These are phyloP conservation scores for Moringa oleifera DNA, from an alignment of 345 rosid species.

Conservation along the genomic window DNA sequence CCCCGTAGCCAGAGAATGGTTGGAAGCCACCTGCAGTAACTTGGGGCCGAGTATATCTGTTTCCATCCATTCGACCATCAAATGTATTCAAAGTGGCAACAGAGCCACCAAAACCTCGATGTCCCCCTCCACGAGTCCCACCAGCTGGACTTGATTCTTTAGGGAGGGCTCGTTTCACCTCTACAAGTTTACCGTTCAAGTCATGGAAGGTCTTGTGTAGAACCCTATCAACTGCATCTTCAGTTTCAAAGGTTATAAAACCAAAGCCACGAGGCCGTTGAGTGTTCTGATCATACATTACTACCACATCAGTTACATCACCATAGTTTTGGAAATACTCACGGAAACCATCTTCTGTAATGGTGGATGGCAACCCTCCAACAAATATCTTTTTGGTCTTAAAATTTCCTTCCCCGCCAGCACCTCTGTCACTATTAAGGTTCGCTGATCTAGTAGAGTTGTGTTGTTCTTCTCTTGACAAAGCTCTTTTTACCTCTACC, in stretches of 20 bases:
- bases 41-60: conserved; percentile 68
- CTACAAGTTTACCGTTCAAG: conserved; percentile 85
- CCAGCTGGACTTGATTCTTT: conserved; percentile 94
- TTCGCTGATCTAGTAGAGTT: conserved; percentile 53
- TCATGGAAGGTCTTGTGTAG: conserved; percentile 84
- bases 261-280: conserved; percentile 96
- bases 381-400: conserved; percentile 92
- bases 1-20: conserved; percentile 63
- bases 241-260: conserved; percentile 80
- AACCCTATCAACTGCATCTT: conserved; percentile 86
- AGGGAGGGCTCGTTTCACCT: conserved; percentile 91
- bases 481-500: conserved; percentile 93
- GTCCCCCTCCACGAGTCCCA: conserved; percentile 53
- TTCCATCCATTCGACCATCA: conserved; percentile 77
- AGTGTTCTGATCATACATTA: conserved; percentile 90
- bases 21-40: conserved; percentile 56
- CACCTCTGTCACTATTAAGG: conserved; percentile 45
- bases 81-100: conserved; percentile 48
- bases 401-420: conserved; percentile 51
- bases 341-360: conserved; percentile 84
- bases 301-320: conserved; percentile 74
- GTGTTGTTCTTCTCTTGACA: conserved; percentile 94
- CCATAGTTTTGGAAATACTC: conserved; percentile 84
- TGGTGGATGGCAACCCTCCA: conserved; percentile 87
- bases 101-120: conserved; percentile 64